Base-by-base conservation (phyloP, 2,329 filamentous ascomycete genomes). In the Apiospora koreana region DNA sequence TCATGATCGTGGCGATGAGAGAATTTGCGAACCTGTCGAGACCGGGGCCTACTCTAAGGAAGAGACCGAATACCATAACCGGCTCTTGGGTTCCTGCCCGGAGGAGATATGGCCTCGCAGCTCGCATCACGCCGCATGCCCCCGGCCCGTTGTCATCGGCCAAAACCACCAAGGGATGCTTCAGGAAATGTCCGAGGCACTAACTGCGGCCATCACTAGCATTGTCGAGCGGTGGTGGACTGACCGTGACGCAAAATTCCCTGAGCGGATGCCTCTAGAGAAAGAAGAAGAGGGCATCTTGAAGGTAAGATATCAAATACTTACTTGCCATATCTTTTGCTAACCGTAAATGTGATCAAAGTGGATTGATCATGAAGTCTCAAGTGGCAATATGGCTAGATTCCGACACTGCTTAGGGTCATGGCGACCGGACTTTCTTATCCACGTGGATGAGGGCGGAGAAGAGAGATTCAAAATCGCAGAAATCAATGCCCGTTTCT, bases 401-500 rank as follows among this genome's bases (percentile, higher is more conserved):
- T 50, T 28, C 46, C 46, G 9, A 25, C 23, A 50, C 9, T 28
- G 46, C 46, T 28, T 28, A 14, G 46, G 46, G 16, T 1, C 46
- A 50, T 50, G 46, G 46, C 46, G 46, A 28, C 46, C 82, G 9
- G 81, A 83, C 65, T 83, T 83, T 65, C 71, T 84, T 0, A 75
- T 83, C 1, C 80, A 81, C 35, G 74, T 79, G 2, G 65, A 75
- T 21, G 48, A 64, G 1, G 46, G 70, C 1, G 70, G 67, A 21
- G 21, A 69, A 21, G 77, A 81, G 43, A 75, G 73, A 18, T 80
- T 76, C 35, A 70, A 76, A 8, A 78, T 84, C 7, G 81, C 81
- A 2, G 82, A 84, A 28, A 83, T 84, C 45, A 84, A 84, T 65
- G 81, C 80, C 1, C 78, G 82, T 0, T 84, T 83, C 67, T 75